Conservation (phyloP, 331 rosid genomes). For the Prunus yedoensis region DNA sequence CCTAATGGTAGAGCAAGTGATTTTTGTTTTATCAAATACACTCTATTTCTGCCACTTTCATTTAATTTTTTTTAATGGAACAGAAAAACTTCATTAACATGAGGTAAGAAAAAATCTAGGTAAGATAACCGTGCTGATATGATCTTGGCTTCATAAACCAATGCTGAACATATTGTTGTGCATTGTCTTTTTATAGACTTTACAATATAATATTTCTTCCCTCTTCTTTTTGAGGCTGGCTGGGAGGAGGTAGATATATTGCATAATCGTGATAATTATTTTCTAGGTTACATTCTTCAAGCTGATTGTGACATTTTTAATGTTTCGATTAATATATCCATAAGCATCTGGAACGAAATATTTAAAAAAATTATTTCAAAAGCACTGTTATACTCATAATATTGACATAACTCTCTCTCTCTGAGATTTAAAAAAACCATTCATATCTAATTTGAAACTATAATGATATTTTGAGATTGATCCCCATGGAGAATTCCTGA, state of each 20-base stretch:
- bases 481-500: background rate
- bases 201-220: background rate
- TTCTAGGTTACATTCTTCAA: background rate
- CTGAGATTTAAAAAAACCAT: too few relatives aligned
- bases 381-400: background rate
- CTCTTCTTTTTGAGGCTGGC: background rate
- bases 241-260: background rate
- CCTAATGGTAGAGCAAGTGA: slow-evolving; percentile 65
- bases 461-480: background rate
- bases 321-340: slow-evolving; percentile 1
- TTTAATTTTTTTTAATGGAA: background rate
- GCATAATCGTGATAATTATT: background rate
- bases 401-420: background rate
- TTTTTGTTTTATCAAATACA: slow-evolving; percentile 11
- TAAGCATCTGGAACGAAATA: background rate
- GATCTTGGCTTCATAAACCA: background rate
- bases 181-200: background rate
- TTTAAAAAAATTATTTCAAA: too few relatives aligned
- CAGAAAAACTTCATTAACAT: background rate
- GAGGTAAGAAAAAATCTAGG: background rate
- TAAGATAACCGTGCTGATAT: background rate
- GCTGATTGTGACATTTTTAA: background rate
- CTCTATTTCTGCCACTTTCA: slow-evolving; percentile 12
- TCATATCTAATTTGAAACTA: too few relatives aligned
- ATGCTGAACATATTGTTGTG: background rate